These are phyloP conservation scores for Eudorina sp. DNA, from an alignment of 139 green algal species.

Conservation along the genomic window DNA sequence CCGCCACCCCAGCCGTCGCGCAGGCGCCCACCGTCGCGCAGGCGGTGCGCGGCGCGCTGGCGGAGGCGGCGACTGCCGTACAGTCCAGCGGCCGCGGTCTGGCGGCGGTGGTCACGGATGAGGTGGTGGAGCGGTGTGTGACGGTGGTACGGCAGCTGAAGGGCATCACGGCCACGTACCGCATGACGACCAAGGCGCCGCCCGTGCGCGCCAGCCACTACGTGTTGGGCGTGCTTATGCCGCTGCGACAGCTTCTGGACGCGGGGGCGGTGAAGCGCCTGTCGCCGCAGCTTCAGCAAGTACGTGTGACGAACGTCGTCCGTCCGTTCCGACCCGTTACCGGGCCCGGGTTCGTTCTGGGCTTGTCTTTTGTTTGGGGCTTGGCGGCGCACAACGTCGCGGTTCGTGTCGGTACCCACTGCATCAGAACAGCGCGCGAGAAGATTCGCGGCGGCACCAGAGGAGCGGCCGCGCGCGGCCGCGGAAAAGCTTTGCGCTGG, in stretches of 20 bases:
- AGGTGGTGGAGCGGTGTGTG: constrained; percentile 63
- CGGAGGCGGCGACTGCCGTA: constrained; percentile 43
- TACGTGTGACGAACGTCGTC: too few relatives aligned
- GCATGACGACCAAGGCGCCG: constrained; percentile 89
- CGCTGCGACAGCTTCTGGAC: constrained; percentile 60
- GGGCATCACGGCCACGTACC: constrained; percentile 94
- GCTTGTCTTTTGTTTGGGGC: too few relatives aligned
- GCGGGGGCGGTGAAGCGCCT: neutral
- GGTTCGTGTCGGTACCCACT: too few relatives aligned
- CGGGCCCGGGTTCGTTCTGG: too few relatives aligned
- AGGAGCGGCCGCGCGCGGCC: too few relatives aligned
- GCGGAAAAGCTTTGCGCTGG: too few relatives aligned
- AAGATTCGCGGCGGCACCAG: too few relatives aligned
- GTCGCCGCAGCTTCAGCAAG: constrained; percentile 5
- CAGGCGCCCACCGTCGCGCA: too few relatives aligned
- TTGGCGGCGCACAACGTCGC: too few relatives aligned
- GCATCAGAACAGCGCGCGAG: too few relatives aligned
- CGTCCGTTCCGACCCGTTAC: too few relatives aligned
- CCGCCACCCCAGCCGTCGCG: neutral
- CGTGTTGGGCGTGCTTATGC: constrained; percentile 69
- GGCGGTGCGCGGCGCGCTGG: constrained; percentile 44
- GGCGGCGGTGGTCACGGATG: constrained; percentile 27
- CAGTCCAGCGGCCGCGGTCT: constrained; percentile 35
- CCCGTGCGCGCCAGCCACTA: constrained; percentile 89
- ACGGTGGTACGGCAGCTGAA: constrained; percentile 86